Evolutionary conservation across 1,284 basidiomycete genomes (phyloP).

Genomic region (Kwoniella shivajii): DNA sequence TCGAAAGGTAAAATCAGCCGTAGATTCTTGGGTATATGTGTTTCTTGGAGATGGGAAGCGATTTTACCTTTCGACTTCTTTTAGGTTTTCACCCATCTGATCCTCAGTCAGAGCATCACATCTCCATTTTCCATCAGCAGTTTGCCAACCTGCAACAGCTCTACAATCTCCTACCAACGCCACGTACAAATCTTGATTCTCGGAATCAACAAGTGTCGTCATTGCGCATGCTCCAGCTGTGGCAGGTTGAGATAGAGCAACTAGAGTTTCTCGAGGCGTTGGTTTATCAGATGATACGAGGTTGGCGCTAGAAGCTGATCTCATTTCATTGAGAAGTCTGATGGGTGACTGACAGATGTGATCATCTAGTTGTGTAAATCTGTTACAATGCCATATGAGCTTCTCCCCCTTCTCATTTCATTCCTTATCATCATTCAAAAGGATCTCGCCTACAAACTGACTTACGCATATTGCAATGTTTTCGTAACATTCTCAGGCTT

Average conservation of each 20-base stretch:
- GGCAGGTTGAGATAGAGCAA: constrained; percentile 75
- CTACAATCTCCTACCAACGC: constrained; percentile 93
- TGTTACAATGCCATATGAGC: no score
- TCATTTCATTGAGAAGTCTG: constrained; percentile 55
- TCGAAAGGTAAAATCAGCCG: no score
- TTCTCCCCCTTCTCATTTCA: no score
- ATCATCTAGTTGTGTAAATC: constrained; percentile 58
- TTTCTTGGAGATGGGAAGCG: neutral
- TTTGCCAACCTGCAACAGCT: constrained; percentile 93
- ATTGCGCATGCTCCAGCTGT: constrained; percentile 83
- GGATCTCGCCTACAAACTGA: no score
- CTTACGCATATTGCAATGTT: constrained; percentile 41
- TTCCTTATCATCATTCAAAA: no score
- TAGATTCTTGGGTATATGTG: neutral
- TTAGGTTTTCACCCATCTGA: constrained; percentile 88
- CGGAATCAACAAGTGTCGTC: constrained; percentile 80
- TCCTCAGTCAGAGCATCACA: constrained; percentile 92
- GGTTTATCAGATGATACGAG: constrained; percentile 54
- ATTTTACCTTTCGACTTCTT: constrained; percentile 60
- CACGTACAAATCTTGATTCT: constrained; percentile 77
- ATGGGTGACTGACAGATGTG: constrained; percentile 58
- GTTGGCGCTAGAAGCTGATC: neutral
- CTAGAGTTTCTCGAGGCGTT: constrained; percentile 31
- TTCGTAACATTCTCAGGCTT: constrained; percentile 33
- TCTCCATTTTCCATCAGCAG: constrained; percentile 41